Base-by-base conservation (phyloP, 768 basidiomycete species). In the Tricholoma flavovirens region DNA sequence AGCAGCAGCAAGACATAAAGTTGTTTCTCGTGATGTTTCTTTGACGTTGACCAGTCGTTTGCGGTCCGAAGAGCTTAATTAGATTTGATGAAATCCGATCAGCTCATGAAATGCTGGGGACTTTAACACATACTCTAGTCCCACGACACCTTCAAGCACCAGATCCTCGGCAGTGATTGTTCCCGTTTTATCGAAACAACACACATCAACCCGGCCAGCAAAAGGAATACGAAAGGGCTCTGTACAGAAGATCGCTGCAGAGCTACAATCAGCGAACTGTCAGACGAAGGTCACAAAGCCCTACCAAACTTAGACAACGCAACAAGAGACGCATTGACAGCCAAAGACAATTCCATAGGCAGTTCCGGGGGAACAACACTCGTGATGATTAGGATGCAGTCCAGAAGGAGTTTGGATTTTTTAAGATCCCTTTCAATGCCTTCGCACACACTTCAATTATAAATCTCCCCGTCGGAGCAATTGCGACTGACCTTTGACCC, bases 161-260 rank as follows among this genome's bases (percentile, higher is more conserved):
- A 98, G 74, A 68, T 94, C 88, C 69, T 98, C 95, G 0, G 93
- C 93, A 0, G 97, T 99, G 62, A 99, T 98, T 0, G 97, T 98
- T 21, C 96, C 97, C 0, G 97, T 99, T 79, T 99, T 99, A 73
- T 99, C 97, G 63, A 99, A 98, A 72, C 97, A 98, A 71, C 97
- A 99, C 14, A 98, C 88, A 63, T 99, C 97, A 2, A 98, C 94
- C 19, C 93, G 83, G 5, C 97, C 97, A 5, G 97, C 97, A 59
- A 77, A 90, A 0, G 97, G 95, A 59, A 98, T 99, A 19, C 97
- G 84, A 83, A 99, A 98, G 1, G 97, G 97, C 65, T 99, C 97
- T 15, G 97, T 99, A 68, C 97, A 98, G 75, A 95, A 99, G 57
- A 98, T 99, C 6, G 96, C 96, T 97, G 59, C 14, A 49, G 5